These are phyloP conservation scores for Fusarium algeriense DNA, from an alignment of 2,329 filamentous ascomycete species.

Conservation along the genomic window DNA sequence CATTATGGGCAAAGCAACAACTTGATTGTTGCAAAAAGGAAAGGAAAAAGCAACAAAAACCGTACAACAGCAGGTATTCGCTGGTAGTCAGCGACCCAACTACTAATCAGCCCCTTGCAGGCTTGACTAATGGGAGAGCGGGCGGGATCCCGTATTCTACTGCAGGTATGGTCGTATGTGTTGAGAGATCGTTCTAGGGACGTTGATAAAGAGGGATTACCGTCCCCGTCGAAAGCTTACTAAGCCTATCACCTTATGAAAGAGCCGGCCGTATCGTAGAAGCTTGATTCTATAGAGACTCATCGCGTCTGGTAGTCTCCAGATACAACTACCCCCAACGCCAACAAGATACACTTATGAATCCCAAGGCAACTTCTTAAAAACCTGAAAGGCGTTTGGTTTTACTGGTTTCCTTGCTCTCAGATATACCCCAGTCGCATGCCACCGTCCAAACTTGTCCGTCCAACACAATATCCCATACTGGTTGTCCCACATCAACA, in stretches of 20 bases:
- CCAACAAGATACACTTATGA: background rate
- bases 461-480: conserved; percentile 55
- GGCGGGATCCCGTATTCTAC: conserved; percentile 37
- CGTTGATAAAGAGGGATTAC: background rate
- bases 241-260: background rate
- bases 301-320: too few relatives aligned
- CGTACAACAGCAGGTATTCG: conserved; percentile 34
- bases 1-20: background rate
- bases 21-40: background rate
- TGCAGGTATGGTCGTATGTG: conserved; percentile 35
- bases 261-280: background rate
- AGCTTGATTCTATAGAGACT: background rate
- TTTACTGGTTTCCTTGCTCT: background rate
- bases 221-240: too few relatives aligned
- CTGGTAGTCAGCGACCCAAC: conserved; percentile 22
- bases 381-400: background rate
- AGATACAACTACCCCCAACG: background rate
- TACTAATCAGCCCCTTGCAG: conserved; percentile 29
- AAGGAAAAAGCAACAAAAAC: background rate
- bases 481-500: conserved; percentile 52
- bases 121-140: conserved; percentile 35
- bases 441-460: conserved; percentile 54
- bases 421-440: conserved; percentile 53
- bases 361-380: background rate
- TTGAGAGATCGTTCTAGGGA: background rate